A percentile compares a stretch with the other conserved stretches of the same genome.
phyloP scores from a whole-genome alignment of 2,329 filamentous ascomycete genomes.

The Septoria linicola region DNA sequence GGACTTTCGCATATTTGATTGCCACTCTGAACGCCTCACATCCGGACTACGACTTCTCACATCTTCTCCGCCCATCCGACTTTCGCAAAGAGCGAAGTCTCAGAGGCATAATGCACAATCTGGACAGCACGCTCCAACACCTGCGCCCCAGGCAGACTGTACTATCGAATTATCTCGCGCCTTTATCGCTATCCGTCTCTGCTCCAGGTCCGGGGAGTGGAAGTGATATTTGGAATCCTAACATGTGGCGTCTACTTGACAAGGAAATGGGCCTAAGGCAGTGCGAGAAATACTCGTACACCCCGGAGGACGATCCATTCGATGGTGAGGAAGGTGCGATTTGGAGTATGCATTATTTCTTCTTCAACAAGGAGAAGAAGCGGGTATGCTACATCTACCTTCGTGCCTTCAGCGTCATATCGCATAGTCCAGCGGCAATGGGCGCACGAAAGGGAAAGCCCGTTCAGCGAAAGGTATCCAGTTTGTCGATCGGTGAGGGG shows the following conservation, averaged over 20 bases:
- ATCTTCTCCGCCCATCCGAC: constrained; percentile 82
- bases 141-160: constrained; percentile 60
- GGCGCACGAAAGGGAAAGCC: constrained; percentile 45
- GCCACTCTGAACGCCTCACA: constrained; percentile 95
- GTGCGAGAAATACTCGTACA: constrained; percentile 86
- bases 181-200: constrained; percentile 29
- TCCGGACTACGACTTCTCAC: constrained; percentile 94
- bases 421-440: constrained; percentile 55
- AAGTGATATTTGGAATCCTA: constrained; percentile 68
- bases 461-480: constrained; percentile 31
- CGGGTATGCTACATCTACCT: constrained; percentile 92
- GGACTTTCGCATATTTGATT: constrained; percentile 93
- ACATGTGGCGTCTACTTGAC: constrained; percentile 89
- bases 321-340: constrained; percentile 89
- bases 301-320: constrained; percentile 85
- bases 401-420: constrained; percentile 78
- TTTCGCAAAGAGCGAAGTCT: constrained; percentile 83
- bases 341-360: constrained; percentile 95
- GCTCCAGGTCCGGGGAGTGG: constrained; percentile 30
- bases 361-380: constrained; percentile 91
- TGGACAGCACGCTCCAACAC: constrained; percentile 85
- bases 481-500: constrained; percentile 48
- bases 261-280: constrained; percentile 91
- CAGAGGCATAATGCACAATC: constrained; percentile 76
- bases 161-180: constrained; percentile 29